Conservation (phyloP, 176 grass and related monocot species). For the Carex littledalei region DNA sequence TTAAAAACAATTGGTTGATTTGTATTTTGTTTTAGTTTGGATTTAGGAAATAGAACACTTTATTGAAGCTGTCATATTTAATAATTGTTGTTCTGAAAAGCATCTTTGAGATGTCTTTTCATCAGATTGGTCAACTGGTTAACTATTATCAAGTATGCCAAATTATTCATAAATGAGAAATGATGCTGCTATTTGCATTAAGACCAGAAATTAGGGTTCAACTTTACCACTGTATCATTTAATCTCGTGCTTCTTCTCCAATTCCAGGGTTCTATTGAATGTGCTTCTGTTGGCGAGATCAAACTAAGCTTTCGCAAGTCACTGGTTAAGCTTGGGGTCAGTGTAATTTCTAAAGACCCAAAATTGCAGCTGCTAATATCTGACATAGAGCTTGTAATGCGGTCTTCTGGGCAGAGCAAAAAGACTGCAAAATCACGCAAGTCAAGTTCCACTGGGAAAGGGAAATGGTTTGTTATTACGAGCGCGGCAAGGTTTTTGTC, state of each 20-base stretch:
- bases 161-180: not conserved
- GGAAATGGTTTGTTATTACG: slow-evolving; percentile 93
- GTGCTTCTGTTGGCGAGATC: slow-evolving; percentile 87
- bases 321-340: slow-evolving; percentile 79
- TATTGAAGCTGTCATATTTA: not conserved
- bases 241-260: not conserved
- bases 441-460: slow-evolving; percentile 84
- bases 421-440: slow-evolving; percentile 49
- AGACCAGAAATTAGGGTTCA: not conserved
- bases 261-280: slow-evolving; percentile 81
- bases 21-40: not conserved
- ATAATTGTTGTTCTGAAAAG: not conserved
- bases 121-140: not conserved
- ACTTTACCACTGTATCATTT: not conserved
- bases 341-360: slow-evolving; percentile 96
- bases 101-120: not conserved
- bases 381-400: slow-evolving; percentile 87
- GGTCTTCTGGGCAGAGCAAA: slow-evolving; percentile 52
- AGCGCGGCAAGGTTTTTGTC: slow-evolving; percentile 82
- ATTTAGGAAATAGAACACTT: not conserved
- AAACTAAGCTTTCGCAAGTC: slow-evolving; percentile 98
- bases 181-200: not conserved
- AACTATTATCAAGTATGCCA: not conserved
- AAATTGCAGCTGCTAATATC: slow-evolving; percentile 86
- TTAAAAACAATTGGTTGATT: not conserved